phyloP scores from a whole-genome alignment of 805 yeast genomes.

The Metschnikowia cerradonensis region DNA sequence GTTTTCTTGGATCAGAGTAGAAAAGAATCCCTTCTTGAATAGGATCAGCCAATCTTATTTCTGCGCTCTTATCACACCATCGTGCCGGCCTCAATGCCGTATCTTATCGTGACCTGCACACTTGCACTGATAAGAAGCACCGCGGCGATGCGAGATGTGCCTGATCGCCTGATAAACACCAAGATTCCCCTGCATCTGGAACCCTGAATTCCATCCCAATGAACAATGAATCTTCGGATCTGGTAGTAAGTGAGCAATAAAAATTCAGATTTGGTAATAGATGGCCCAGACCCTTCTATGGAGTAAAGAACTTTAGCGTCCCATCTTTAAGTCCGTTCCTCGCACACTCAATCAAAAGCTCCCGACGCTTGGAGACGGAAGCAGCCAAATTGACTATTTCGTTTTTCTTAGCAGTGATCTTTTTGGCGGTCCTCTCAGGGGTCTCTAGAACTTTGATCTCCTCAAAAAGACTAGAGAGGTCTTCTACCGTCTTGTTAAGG shows the following conservation, averaged over 20 bases:
- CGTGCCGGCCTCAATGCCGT: background rate
- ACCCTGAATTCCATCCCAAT: too few species aligned
- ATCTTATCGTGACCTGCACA: slow-evolving; percentile 3
- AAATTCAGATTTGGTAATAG: too few species aligned
- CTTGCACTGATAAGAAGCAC: background rate
- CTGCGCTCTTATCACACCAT: slow-evolving; percentile 1
- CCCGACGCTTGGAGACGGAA: slow-evolving; percentile 39
- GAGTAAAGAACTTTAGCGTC: slow-evolving; percentile 17
- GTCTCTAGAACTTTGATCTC: slow-evolving; percentile 29
- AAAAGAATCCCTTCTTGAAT: background rate
- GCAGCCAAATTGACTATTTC: slow-evolving; percentile 41
- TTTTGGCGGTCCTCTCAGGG: slow-evolving; percentile 20
- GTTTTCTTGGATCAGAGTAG: too few species aligned
- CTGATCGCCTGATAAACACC: background rate
- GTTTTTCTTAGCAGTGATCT: slow-evolving; percentile 34
- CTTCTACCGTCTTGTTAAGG: slow-evolving; percentile 64
- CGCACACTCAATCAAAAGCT: slow-evolving; percentile 42
- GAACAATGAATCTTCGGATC: too few species aligned
- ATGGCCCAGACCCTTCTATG: background rate
- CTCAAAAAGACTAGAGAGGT: slow-evolving; percentile 58
- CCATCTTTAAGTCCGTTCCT: slow-evolving; percentile 38
- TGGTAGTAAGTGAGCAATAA: too few species aligned
- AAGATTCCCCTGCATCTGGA: too few species aligned
- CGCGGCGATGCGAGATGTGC: slow-evolving; percentile 1
- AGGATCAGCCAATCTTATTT: background rate